Conservation (phyloP, 306 rosid species). For the Castanospermum australe region DNA sequence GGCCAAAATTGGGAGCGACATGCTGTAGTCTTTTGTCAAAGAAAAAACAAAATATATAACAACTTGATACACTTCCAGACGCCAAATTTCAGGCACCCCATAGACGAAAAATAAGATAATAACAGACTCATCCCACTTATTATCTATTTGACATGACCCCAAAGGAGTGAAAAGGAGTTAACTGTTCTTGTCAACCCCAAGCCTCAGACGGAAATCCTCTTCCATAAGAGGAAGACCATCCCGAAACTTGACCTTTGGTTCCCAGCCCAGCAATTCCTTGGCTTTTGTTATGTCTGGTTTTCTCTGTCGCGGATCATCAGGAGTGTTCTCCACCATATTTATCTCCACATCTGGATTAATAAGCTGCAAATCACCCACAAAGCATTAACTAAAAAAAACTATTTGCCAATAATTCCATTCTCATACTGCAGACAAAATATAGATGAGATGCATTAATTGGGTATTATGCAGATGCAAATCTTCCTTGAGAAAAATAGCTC, state of each 20-base stretch:
- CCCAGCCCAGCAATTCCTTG: conserved; percentile 63
- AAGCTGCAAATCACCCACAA: conserved; percentile 41
- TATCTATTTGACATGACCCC: conserved; percentile 9
- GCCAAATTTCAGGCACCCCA: conserved; percentile 9
- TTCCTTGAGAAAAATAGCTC: background rate
- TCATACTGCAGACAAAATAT: background rate
- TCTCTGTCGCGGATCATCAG: conserved; percentile 65
- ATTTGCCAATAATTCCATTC: background rate
- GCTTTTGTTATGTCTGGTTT: conserved; percentile 65
- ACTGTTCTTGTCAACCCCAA: conserved; percentile 39
- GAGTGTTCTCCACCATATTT: conserved; percentile 64
- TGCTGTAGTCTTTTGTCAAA: background rate
- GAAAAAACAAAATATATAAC: background rate
- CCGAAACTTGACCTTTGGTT: conserved; percentile 51
- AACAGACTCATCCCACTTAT: conserved; percentile 3
- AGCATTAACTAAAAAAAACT: background rate
- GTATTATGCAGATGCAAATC: background rate
- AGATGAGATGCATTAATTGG: background rate
- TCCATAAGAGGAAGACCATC: conserved; percentile 72
- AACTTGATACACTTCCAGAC: background rate
- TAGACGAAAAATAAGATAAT: background rate
- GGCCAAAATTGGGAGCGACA: conserved; percentile 17
- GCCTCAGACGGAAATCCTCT: conserved; percentile 66
- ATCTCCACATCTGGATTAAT: conserved; percentile 57
- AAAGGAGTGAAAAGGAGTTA: conserved; percentile 15